Base-by-base conservation (phyloP, 2,329 filamentous ascomycete species). In the Trichophyton equinum region DNA sequence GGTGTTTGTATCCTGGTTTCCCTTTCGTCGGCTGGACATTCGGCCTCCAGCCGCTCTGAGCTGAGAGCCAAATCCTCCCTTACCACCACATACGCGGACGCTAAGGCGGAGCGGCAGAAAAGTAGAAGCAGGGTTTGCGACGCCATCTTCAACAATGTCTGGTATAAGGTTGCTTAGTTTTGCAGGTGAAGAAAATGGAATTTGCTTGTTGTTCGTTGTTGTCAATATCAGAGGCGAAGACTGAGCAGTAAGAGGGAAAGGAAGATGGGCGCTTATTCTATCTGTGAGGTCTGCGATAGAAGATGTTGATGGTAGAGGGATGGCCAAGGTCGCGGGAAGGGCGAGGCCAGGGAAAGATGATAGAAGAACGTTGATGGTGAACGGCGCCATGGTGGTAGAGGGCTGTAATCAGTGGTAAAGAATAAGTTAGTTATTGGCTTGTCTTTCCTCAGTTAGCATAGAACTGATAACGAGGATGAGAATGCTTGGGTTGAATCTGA, bases 1-100 rank as follows among this genome's bases (percentile, higher is more conserved):
- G 69, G 95, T 92, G 64, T 90, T 86, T 42, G 95, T 90, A 59
- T 84, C 86, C 67, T 88, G 84, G 61, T 86, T 86, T 69, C 86
- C 86, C 80, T 92, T 94, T 78, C 95, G 95, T 67, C 85, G 84
- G n/a, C 89, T 92, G 1, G 91, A 95, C 94, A 99, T 99, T 77
- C 95, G 92, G 46, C 95, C 94, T 71, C 95, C 94, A 2, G 94
- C 94, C 0, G 95, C 94, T 70, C 95, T 89, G 42, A 99, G 85
- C 74, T 99, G 95, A 1, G 92, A 97, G 60, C 94, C 94, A 72
- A 99, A 99, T 69, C 94, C 94, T 74, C 94, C 94, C 72, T 99
- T 99, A 71, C 95, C 95, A 77, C 95, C 94, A 67, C 87, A 88
- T 44, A 96, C 77, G 4, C 88, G 87, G 1, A 86, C 79, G 5